Base-by-base conservation (phyloP, 2,329 filamentous ascomycete species). In the Diaporthe aspalathi region DNA sequence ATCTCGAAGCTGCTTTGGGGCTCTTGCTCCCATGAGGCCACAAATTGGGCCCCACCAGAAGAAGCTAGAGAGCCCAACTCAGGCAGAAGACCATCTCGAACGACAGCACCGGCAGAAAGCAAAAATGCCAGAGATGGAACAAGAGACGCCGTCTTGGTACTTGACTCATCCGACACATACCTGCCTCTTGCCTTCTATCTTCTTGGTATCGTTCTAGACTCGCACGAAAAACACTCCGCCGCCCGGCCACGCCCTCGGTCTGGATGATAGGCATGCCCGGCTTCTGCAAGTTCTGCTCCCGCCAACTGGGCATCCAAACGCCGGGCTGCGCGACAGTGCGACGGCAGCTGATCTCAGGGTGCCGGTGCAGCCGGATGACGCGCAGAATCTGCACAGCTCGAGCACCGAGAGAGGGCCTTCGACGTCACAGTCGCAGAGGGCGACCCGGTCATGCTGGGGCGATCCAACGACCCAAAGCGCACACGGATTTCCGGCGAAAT, bases 341-440 rank as follows among this genome's bases (percentile, higher is more conserved):
- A 32, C 47, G 3, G 57, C 17, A n/a, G 24, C n/a, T n/a, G n/a
- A n/a, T n/a, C 43, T n/a, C 54, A 38, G 40, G 5, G 17, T 49
- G 65, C 66, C 66, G 66, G 38, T 38, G n/a, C 53, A 68, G 29
- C 66, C 66, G 66, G 66, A 47, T 68, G 66, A 57, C 66, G 52
- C 14, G 40, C 66, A 68, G 52, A 38, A 35, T 12, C 14, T 45
- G 57, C 24, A 45, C 40, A 62, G 53, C 53, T 38, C 53, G 32
- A 40, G 43, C 20, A 47, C 11, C 22, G 20, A 16, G 27, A 40
- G 9, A 27, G 35, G 32, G 20, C 12, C 20, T 12, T 29, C 22
- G 22, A 40, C 22, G 54, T 57, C 43, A 20, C 27, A 29, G 22
- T 27, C 32, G 29, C 43, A 52, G 43, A 60, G n/a, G 66, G 40